Conservation (phyloP, 139 green algal species). For the Diplosphaera chodatii region DNA sequence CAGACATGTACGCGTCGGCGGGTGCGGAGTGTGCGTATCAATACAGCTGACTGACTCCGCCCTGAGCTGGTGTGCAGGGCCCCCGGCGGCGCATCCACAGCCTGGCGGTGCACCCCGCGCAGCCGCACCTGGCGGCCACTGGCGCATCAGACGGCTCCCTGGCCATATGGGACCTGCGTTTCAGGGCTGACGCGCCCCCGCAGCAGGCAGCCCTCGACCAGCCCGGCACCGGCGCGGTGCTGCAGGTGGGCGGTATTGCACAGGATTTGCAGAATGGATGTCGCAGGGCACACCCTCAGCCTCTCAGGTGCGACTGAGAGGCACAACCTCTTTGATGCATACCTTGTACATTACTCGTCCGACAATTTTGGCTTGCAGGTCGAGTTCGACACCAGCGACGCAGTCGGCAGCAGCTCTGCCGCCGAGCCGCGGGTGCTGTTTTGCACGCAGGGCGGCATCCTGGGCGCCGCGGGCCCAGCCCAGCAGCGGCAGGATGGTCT, state of each 20-base stretch:
- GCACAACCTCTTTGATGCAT: too few species aligned
- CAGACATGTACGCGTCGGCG: too few species aligned
- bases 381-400: conserved; percentile 14
- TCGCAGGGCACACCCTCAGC: too few species aligned
- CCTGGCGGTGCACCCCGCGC: conserved; percentile 43
- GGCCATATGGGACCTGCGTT: conserved; percentile 53
- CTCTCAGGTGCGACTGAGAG: too few species aligned
- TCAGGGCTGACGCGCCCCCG: background rate
- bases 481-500: background rate
- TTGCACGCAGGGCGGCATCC: conserved; percentile 33
- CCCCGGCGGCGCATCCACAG: conserved; percentile 16
- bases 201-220: background rate
- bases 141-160: conserved; percentile 28
- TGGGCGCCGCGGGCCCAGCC: conserved; percentile 8
- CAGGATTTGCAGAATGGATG: too few species aligned
- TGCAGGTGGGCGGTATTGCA: background rate
- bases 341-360: too few species aligned
- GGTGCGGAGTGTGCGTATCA: too few species aligned
- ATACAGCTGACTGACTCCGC: background rate
- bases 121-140: conserved; percentile 43
- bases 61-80: conserved; percentile 1
- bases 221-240: background rate
- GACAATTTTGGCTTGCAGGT: conserved; percentile 16
- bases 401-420: background rate
- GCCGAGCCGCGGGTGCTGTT: conserved; percentile 27